A percentile compares a stretch with the other conserved stretches of the same genome.
Conservation (phyloP, 495 filamentous ascomycete genomes). For the Umbilicaria muhlenbergii region DNA sequence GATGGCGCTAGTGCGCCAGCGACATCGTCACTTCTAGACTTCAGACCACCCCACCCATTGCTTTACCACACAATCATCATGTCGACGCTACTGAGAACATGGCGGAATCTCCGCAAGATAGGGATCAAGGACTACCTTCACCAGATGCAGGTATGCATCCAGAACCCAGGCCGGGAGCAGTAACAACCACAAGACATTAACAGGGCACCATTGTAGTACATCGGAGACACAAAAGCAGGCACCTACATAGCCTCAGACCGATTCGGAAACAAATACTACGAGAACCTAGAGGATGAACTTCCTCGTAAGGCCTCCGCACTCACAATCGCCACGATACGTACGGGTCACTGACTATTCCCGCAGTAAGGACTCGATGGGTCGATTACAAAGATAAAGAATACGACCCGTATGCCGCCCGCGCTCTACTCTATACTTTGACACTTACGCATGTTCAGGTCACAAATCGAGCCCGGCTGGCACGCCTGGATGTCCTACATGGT, state of each 20-base stretch:
- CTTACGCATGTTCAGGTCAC: slow-evolving; percentile 31
- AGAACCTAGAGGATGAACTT: slow-evolving; percentile 83
- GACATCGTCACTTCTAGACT: too few species aligned
- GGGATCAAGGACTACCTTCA: slow-evolving; percentile 81
- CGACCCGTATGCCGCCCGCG: slow-evolving; percentile 47
- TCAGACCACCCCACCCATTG: too few species aligned
- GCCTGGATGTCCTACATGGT: slow-evolving; percentile 92
- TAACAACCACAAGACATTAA: slow-evolving; percentile 1
- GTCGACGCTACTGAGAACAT: slow-evolving; percentile 79
- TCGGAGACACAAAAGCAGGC: slow-evolving; percentile 92
- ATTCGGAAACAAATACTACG: slow-evolving; percentile 95
- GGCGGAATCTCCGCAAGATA: slow-evolving; percentile 73
- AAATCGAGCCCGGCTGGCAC: slow-evolving; percentile 96
- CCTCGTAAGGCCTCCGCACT: slow-evolving; percentile 45
- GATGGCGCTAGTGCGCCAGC: too few species aligned
- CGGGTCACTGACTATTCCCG: slow-evolving; percentile 10
- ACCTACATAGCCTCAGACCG: slow-evolving; percentile 70
- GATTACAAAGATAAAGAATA: slow-evolving; percentile 84
- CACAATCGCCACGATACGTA: background rate
- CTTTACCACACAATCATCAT: slow-evolving; percentile 33
- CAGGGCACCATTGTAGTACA: slow-evolving; percentile 26
- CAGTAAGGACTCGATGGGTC: slow-evolving; percentile 95
- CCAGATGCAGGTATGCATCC: slow-evolving; percentile 72
- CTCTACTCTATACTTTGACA: background rate
- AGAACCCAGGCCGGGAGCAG: slow-evolving; percentile 2